Evolutionary conservation across 1,284 basidiomycete species (phyloP), one percentile per base, ranked within the genome.

Genomic region (Cryptococcus sp.): DNA sequence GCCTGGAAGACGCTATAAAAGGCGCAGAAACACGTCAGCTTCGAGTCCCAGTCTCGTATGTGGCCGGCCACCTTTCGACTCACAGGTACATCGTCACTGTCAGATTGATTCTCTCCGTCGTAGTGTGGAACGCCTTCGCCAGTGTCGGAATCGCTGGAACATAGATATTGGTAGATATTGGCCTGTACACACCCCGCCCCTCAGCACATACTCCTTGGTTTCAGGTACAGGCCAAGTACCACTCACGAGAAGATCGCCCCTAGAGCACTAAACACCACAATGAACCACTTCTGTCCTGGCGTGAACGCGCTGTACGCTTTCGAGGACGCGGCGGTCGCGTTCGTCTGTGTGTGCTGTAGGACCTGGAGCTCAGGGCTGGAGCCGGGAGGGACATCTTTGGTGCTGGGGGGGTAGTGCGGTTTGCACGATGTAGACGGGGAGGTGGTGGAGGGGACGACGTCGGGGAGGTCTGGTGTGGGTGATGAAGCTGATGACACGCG

Each of bases 11-110:
- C 59, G 1, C 68, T 69, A 33, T 16, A 44, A 20, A 24, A 15
- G 21, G 20, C 4, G 15, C 18, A 36, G 44, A 18, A 33, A 21
- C 13, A 42, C 6, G 15, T 39, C 36, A 33, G 21, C 13, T 38
- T 36, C 4, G 47, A 43, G 15, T 38, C 20, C 45, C n/a, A n/a
- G n/a, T n/a, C n/a, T n/a, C n/a, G n/a, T n/a, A n/a, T n/a, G n/a
- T n/a, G n/a, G n/a, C n/a, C n/a, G n/a, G n/a, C n/a, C n/a, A n/a
- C n/a, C n/a, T 44, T 44, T 50, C 33, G n/a, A 53, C 65, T 50
- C 38, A 71, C 69, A 75, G 60, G 46, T 71, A 73, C 18, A 73
- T 45, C 1, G 73, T 72, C 23, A 76, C 60, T 0, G 71, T 70
- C 23, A 73, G 47, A 52, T 72, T 73, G 61, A 73, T 72, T 45